A percentile compares a stretch with the other conserved stretches of the same genome.
phyloP scores from a whole-genome alignment of 2,329 filamentous ascomycete species.

The Raffaelea ambrosiae region DNA sequence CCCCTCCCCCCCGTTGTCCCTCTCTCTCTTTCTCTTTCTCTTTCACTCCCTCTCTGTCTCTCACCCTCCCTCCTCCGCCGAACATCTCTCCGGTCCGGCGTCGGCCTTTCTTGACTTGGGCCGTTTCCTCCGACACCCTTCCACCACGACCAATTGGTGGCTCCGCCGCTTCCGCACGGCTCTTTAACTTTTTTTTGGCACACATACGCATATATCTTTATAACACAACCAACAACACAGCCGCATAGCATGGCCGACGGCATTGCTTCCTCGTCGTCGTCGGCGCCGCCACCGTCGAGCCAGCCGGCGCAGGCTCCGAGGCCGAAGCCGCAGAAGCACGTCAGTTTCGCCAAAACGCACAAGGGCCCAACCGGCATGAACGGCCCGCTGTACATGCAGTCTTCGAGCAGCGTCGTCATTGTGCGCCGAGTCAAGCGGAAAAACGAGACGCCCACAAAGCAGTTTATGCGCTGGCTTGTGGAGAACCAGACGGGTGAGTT shows the following conservation, averaged over 20 bases:
- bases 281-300: slow-evolving; percentile 6
- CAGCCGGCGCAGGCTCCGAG: neutral
- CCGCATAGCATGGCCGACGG: neutral
- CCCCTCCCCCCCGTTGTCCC: neutral
- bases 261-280: neutral
- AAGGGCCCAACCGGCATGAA: slow-evolving; percentile 37
- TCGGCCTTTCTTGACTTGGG: too few species aligned
- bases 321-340: slow-evolving; percentile 17
- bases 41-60: neutral
- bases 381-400: slow-evolving; percentile 50
- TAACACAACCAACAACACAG: neutral
- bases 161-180: too few species aligned
- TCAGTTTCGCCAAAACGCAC: slow-evolving; percentile 13
- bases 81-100: neutral
- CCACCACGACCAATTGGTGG: too few species aligned
- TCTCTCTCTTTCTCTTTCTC: neutral
- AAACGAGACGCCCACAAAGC: slow-evolving; percentile 52
- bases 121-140: too few species aligned
- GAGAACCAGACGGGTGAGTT: slow-evolving; percentile 71
- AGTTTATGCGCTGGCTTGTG: slow-evolving; percentile 60
- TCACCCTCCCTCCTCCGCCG: neutral
- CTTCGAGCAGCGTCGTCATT: slow-evolving; percentile 42
- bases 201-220: too few species aligned
- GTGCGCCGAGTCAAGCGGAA: slow-evolving; percentile 52
- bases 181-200: too few species aligned